Base-by-base conservation (phyloP, 495 filamentous ascomycete genomes). In the Clohesyomyces aquaticus region DNA sequence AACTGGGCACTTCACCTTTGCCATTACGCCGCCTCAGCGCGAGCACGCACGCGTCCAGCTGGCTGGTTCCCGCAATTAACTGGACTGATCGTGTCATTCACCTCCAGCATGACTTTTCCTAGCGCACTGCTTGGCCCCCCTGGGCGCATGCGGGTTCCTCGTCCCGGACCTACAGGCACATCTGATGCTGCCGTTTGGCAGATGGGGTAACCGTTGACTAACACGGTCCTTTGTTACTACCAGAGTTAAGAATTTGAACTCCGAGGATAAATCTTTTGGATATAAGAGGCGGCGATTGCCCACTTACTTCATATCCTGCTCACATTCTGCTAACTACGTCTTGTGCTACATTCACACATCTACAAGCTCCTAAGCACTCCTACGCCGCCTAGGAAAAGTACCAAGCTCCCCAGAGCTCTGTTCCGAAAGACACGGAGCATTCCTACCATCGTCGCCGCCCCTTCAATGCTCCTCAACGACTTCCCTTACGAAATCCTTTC, bases 401-500 rank as follows among this genome's bases (percentile, higher is more conserved):
- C 52, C 6, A 22, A n/a, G 19, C 45, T 19, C 10, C 54, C 23
- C 23, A 55, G n/a, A 46, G 18, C 29, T 27, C 53, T 48, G 46
- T 58, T 22, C 61, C 19, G 9, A 2, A 26, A 59, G 51, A 49
- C 55, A 27, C 52, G 22, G 51, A 35, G n/a, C 50, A 22, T 29
- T 54, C 21, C 38, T 29, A 41, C 23, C 4, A 22, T 52, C 56
- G 45, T n/a, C 50, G 26, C 23, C 49, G 1, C 25, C 27, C 46
- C 55, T 70, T 70, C 67, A 66, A 77, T 77, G 75, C 63, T 67
- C 52, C 77, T 83, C 64, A 75, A 77, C 71, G 72, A 74, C 55
- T 75, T 84, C 51, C 81, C 81, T 12, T 78, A 67, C 60, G 81
- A 84, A 72, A 75, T 83, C 26, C 72, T 83, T 38, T 77, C 77